Evolutionary conservation across 768 basidiomycete genomes (phyloP), one percentile per base, ranked within the genome.

Genomic region (Mycena vitilis): DNA sequence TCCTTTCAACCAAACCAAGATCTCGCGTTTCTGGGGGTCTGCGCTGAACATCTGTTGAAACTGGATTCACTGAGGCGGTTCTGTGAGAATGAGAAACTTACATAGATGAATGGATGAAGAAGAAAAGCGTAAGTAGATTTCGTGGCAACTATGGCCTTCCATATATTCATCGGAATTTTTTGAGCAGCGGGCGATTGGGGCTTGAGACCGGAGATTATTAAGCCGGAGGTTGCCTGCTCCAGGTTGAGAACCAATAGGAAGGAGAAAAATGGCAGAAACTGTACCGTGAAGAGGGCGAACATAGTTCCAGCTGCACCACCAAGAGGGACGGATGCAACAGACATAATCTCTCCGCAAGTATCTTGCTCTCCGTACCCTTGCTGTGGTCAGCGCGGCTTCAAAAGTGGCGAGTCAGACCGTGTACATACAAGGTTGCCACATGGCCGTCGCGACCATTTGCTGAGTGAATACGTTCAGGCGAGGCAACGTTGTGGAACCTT

Each of bases 401-500:
- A 23, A 16, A 57, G 16, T 4, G 0, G 25, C 30, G 5, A n/a
- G 5, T 30, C 12, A 30, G n/a, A n/a, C n/a, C n/a, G 0, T 23
- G 23, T 15, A 4, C 56, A 25, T 57, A 57, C 59, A 60, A 38
- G 59, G 59, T 49, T 60, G 59, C 59, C 59, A 60, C n/a, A 60
- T 47, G 5, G 36, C n/a, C 23, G 59, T 38, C 5, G 59, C 34
- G 34, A 60, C 48, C 47, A 60, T 60, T 60, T 36, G 7, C 11
- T 49, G 59, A 23, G 59, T 49, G 34, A 34, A 60, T 2, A 60
- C 47, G n/a, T 60, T 60, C 34, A 60, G 16, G 12, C 59, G 20
- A 2, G 59, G 59, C 16, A 60, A 49, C 9, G 47, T 60, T 13
- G 47, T 60, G 1, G 59, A 60, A 0, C 59, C 59, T 60, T 12